Evolutionary conservation across 805 yeast species (phyloP).

Genomic region (Wickerhamiella kazuoi): DNA sequence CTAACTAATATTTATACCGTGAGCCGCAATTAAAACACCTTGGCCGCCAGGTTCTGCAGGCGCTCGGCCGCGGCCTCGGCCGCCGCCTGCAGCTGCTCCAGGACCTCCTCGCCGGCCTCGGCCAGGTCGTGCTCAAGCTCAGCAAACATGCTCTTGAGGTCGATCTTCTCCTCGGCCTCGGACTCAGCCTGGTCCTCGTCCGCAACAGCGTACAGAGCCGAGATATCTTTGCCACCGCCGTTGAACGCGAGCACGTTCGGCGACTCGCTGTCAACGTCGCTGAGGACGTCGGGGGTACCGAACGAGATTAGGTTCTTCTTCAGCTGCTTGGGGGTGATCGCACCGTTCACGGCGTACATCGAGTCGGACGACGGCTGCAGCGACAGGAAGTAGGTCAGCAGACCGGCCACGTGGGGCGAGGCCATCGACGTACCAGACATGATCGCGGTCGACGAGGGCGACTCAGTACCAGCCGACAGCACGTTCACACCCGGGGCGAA

Average conservation of each 20-base stretch:
- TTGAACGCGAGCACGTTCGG: conserved; percentile 44
- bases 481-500: conserved; percentile 93
- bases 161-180: neutral
- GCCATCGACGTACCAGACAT: conserved; percentile 94
- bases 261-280: conserved; percentile 31
- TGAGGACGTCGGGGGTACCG: conserved; percentile 32
- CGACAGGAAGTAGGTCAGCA: conserved; percentile 74
- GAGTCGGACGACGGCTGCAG: conserved; percentile 53
- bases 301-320: conserved; percentile 34
- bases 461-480: conserved; percentile 31
- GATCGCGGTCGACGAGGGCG: conserved; percentile 18
- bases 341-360: conserved; percentile 29
- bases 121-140: conserved; percentile 4
- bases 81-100: conserved; percentile 5
- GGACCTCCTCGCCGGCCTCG: conserved; percentile 6
- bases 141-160: neutral
- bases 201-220: conserved; percentile 29
- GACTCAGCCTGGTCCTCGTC: conserved; percentile 3
- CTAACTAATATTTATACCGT: too few relatives aligned
- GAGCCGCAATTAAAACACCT: neutral
- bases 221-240: conserved; percentile 40
- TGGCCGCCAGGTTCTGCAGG: neutral
- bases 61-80: neutral
- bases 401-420: conserved; percentile 88
- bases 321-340: conserved; percentile 35